Percentiles rank a stretch among this genome's conserved stretches.
These are phyloP conservation scores for Mycena venus DNA, from an alignment of 768 basidiomycete genomes.

Conservation along the genomic window DNA sequence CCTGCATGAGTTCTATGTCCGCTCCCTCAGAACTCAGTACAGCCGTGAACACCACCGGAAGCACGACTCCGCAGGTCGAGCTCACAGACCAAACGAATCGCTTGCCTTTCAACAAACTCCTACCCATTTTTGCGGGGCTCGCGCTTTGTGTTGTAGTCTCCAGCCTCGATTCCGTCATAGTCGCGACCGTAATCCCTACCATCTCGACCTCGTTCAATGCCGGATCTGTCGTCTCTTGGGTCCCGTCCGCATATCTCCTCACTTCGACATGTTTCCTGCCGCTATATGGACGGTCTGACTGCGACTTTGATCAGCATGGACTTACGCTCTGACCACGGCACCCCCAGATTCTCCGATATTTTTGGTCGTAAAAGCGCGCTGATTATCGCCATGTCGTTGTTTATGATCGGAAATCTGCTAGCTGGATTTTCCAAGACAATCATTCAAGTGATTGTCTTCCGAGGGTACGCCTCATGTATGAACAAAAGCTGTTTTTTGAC, in stretches of 20 bases:
- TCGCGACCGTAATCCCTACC: slow-evolving; percentile 81
- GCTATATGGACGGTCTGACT: slow-evolving; percentile 60
- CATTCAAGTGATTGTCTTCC: slow-evolving; percentile 75
- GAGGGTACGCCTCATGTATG: slow-evolving; percentile 50
- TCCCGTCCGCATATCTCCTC: slow-evolving; percentile 79
- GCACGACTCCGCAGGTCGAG: too few species aligned
- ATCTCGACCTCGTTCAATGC: slow-evolving; percentile 77
- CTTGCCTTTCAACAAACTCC: slow-evolving; percentile 72
- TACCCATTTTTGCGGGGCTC: slow-evolving; percentile 73
- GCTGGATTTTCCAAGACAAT: slow-evolving; percentile 77
- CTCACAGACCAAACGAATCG: slow-evolving; percentile 85
- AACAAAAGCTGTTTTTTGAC: background rate
- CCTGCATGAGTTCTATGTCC: too few species aligned
- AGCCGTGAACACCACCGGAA: too few species aligned
- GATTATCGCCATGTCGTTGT: slow-evolving; percentile 69
- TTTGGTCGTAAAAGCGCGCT: slow-evolving; percentile 76
- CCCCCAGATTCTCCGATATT: slow-evolving; percentile 65
- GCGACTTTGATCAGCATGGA: background rate
- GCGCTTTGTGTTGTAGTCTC: slow-evolving; percentile 73
- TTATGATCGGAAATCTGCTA: slow-evolving; percentile 74
- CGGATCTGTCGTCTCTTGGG: slow-evolving; percentile 75
- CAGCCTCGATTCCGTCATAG: slow-evolving; percentile 78
- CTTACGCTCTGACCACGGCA: background rate
- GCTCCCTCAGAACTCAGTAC: too few species aligned
- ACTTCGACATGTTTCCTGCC: slow-evolving; percentile 77